Conservation (phyloP, 257 asterid species). For the Thymus mandschuricus region DNA sequence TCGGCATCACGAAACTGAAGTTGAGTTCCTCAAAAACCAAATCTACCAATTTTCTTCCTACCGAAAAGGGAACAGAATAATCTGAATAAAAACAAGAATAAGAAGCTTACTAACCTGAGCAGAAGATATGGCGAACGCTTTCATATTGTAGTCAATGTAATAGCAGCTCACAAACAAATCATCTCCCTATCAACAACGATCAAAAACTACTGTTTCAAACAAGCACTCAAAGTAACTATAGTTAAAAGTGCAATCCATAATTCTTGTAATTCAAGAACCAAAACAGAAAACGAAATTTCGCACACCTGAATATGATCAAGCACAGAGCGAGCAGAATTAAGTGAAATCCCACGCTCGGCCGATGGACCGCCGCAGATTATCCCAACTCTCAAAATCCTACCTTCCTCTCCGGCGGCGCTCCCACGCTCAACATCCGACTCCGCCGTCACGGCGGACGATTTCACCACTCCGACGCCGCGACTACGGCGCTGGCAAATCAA, state of each 20-base stretch:
- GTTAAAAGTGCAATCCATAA: not conserved
- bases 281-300: not conserved
- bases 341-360: conserved; percentile 86
- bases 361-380: conserved; percentile 89
- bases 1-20: too few species aligned
- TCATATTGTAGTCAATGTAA: conserved; percentile 70
- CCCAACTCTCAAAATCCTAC: conserved; percentile 65
- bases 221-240: not conserved
- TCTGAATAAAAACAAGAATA: not conserved
- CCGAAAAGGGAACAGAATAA: not conserved
- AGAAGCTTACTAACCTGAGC: conserved; percentile 63
- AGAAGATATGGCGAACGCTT: conserved; percentile 74
- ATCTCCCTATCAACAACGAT: conserved; percentile 54
- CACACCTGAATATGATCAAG: conserved; percentile 84
- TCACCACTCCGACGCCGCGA: conserved; percentile 36
- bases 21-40: too few species aligned
- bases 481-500: conserved; percentile 27
- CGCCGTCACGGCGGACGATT: conserved; percentile 36
- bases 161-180: conserved; percentile 83
- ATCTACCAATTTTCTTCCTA: too few species aligned
- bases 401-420: conserved; percentile 33
- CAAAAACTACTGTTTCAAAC: conserved; percentile 11
- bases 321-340: conserved; percentile 87
- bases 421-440: conserved; percentile 37
- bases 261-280: not conserved